A percentile compares a stretch with the other conserved stretches of the same genome.
Conservation (phyloP, 345 rosid genomes). For the Brassica juncea region DNA sequence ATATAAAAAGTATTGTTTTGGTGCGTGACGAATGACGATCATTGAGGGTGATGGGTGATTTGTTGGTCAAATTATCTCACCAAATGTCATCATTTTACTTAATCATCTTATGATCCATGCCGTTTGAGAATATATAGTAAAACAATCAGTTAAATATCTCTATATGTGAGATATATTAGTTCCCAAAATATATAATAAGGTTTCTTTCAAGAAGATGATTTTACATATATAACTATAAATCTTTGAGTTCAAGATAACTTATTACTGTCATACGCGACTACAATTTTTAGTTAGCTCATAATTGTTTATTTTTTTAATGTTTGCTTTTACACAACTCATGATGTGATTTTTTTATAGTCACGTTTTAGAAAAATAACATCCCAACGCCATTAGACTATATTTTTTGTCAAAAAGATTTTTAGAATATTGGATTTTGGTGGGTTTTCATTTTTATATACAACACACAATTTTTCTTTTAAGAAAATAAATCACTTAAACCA, state of each 20-base stretch:
- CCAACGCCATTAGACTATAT: no score
- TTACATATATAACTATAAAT: not conserved
- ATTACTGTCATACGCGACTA: not conserved
- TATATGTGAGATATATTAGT: not conserved
- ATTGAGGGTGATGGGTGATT: constrained; percentile 21
- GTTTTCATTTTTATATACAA: no score
- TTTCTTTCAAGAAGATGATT: not conserved
- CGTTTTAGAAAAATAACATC: not conserved
- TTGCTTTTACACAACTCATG: not conserved
- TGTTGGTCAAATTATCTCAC: constrained; percentile 17
- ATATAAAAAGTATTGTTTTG: constrained; percentile 19
- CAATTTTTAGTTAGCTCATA: not conserved
- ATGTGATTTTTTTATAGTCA: not conserved
- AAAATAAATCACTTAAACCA: no score
- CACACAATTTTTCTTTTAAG: no score
- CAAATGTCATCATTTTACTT: constrained; percentile 13
- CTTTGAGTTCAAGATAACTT: not conserved
- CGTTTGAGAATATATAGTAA: not conserved
- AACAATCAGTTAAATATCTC: not conserved
- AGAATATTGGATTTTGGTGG: no score
- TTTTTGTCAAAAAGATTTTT: no score
- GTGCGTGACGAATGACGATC: constrained; percentile 21
- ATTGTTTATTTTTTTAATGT: not conserved
- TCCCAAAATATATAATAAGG: not conserved
- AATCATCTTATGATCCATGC: constrained; percentile 8